Conservation (phyloP, 257 asterid genomes). For the Nicotiana paniculata region DNA sequence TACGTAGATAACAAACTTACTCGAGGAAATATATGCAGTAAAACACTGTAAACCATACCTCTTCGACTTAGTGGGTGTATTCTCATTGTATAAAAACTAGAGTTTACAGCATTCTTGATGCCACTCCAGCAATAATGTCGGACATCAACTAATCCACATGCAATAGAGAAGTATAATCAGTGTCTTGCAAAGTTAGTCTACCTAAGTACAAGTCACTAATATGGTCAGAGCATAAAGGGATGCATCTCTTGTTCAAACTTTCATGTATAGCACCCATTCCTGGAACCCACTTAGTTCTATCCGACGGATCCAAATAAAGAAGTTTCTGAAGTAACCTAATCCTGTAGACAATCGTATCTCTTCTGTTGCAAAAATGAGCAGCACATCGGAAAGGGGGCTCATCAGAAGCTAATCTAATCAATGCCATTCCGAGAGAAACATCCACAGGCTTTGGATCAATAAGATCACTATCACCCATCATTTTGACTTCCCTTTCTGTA, state of each 20-base stretch:
- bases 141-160: slow-evolving; percentile 27
- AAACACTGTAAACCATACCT: background rate
- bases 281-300: slow-evolving; percentile 28
- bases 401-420: slow-evolving; percentile 58
- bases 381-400: slow-evolving; percentile 55
- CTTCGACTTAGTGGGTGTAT: background rate
- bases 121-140: background rate
- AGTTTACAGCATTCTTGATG: slow-evolving; percentile 1
- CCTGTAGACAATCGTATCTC: slow-evolving; percentile 51
- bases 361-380: slow-evolving; percentile 62
- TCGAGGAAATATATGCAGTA: background rate
- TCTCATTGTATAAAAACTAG: background rate
- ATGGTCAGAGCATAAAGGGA: slow-evolving; percentile 60
- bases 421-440: slow-evolving; percentile 49
- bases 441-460: slow-evolving; percentile 75
- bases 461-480: slow-evolving; percentile 71
- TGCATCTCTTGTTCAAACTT: slow-evolving; percentile 59
- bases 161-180: slow-evolving; percentile 52
- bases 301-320: slow-evolving; percentile 22
- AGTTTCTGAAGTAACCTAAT: slow-evolving; percentile 45
- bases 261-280: slow-evolving; percentile 56
- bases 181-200: slow-evolving; percentile 60
- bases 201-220: slow-evolving; percentile 73
- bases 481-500: slow-evolving; percentile 67
- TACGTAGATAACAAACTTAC: background rate